Evolutionary conservation across 345 rosid species (phyloP).

Genomic region (Heritiera littoralis): DNA sequence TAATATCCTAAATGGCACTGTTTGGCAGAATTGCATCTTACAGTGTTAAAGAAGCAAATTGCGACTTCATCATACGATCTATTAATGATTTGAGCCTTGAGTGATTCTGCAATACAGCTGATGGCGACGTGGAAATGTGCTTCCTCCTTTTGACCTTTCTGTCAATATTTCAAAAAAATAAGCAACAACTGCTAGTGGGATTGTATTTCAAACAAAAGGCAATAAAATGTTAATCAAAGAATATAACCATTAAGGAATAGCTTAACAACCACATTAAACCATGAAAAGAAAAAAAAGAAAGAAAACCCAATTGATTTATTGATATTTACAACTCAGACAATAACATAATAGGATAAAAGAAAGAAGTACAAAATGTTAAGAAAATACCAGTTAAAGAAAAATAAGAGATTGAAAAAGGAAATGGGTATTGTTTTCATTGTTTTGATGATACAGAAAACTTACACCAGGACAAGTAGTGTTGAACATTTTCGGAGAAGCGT

Average conservation of each 20-base stretch:
- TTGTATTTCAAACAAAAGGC: conserved; percentile 2
- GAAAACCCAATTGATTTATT: neutral
- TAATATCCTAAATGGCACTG: neutral
- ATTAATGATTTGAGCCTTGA: conserved; percentile 81
- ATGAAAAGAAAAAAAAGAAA: neutral
- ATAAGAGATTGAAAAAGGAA: neutral
- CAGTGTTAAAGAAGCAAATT: conserved; percentile 89
- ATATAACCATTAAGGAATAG: neutral
- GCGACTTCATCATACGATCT: conserved; percentile 85
- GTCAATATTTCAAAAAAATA: conserved; percentile 24
- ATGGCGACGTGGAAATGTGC: conserved; percentile 71
- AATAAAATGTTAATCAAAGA: conserved; percentile 1
- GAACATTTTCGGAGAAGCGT: conserved; percentile 93
- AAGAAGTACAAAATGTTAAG: neutral
- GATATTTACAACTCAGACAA: no score
- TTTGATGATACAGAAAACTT: conserved; percentile 23
- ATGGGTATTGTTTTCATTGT: neutral
- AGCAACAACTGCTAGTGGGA: conserved; percentile 3
- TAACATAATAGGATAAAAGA: neutral
- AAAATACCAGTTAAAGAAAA: neutral
- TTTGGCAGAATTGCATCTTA: conserved; percentile 34
- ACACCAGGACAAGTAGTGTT: conserved; percentile 51
- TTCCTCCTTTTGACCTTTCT: conserved; percentile 65
- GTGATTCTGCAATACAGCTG: conserved; percentile 66
- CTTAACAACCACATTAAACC: neutral